These are phyloP conservation scores for Cardamine resedifolia DNA, from an alignment of 345 rosid genomes.

Conservation along the genomic window DNA sequence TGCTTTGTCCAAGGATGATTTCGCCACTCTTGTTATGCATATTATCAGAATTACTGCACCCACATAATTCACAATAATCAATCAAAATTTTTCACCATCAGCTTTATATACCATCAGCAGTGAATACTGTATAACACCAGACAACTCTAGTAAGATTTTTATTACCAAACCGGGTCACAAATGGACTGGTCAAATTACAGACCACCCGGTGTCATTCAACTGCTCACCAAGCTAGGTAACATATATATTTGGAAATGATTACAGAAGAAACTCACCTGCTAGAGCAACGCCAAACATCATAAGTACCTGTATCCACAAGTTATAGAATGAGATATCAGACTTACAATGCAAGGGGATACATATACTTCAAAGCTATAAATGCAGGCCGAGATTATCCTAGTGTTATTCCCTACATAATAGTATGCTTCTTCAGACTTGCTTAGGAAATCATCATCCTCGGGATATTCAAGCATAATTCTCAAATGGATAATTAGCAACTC, in stretches of 20 bases:
- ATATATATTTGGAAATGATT: neutral
- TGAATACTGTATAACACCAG: neutral
- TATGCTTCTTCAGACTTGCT: neutral
- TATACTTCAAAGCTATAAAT: conserved; percentile 8
- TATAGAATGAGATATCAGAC: neutral
- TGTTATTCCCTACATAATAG: neutral
- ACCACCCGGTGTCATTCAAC: neutral
- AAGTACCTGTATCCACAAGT: conserved; percentile 41
- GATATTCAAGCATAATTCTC: neutral
- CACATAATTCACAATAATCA: neutral
- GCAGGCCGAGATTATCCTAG: neutral
- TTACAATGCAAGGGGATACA: neutral
- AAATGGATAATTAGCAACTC: neutral
- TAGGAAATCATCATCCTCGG: conserved; percentile 2
- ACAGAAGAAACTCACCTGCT: conserved; percentile 39
- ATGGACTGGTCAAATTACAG: neutral
- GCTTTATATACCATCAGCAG: neutral
- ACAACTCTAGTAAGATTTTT: neutral
- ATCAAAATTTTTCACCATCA: neutral
- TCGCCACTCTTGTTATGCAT: conserved; percentile 48
- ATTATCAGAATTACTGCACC: conserved; percentile 41
- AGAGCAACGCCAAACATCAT: conserved; percentile 42
- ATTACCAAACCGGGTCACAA: neutral
- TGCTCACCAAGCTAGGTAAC: neutral
- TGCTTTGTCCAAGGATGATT: conserved; percentile 48